Percentiles rank a stretch among this genome's conserved stretches.
These are phyloP conservation scores for Penicillium occitanis DNA, from an alignment of 2,329 filamentous ascomycete species.

Conservation along the genomic window DNA sequence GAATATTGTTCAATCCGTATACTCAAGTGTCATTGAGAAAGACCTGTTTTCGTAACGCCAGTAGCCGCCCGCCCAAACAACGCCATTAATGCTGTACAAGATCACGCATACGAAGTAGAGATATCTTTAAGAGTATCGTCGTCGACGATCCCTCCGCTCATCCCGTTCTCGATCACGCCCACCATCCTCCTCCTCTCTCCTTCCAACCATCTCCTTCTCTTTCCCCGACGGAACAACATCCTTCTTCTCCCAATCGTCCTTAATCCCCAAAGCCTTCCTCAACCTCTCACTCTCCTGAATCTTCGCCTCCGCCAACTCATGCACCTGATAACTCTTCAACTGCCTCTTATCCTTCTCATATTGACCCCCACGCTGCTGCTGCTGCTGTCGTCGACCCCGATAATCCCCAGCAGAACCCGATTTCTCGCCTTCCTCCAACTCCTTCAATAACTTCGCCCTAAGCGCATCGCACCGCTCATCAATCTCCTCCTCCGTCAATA, in stretches of 20 bases:
- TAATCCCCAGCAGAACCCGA: conserved; percentile 8
- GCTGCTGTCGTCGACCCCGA: conserved; percentile 23
- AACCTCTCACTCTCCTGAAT: conserved; percentile 91
- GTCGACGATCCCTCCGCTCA: not conserved
- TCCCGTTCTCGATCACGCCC: conserved; percentile 8
- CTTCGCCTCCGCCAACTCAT: conserved; percentile 94
- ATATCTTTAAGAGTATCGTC: not conserved
- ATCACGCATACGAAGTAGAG: not conserved
- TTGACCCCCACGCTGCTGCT: conserved; percentile 24
- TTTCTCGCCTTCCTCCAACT: conserved; percentile 50
- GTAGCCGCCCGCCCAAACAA: not conserved
- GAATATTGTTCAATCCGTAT: not conserved
- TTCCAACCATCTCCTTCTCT: conserved; percentile 25
- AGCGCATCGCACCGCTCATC: conserved; percentile 70
- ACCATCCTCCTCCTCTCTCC: conserved; percentile 4
- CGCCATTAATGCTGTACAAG: conserved; percentile 10
- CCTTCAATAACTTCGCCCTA: conserved; percentile 61
- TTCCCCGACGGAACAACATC: conserved; percentile 1
- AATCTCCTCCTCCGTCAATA: conserved; percentile 79
- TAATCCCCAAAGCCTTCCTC: conserved; percentile 81
- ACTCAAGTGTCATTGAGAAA: not conserved
- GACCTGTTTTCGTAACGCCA: conserved; percentile 5
- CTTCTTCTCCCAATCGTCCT: conserved; percentile 73
- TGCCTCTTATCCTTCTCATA: conserved; percentile 42
- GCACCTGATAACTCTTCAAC: conserved; percentile 89